Evolutionary conservation across 1,284 basidiomycete genomes (phyloP).

Genomic region (Sanghuangporus sanghuang): DNA sequence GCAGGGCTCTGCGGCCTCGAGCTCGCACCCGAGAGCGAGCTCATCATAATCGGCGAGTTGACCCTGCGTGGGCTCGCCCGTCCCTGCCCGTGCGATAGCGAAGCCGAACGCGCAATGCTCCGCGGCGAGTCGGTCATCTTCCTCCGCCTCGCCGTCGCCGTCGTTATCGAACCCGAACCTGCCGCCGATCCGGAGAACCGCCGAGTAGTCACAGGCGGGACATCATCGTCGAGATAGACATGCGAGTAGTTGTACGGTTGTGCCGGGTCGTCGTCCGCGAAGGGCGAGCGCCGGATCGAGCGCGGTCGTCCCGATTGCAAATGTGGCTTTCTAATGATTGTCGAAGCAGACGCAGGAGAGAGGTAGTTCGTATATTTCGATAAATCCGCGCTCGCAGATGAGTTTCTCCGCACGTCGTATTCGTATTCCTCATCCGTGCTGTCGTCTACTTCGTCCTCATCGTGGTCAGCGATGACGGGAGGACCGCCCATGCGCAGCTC

Average conservation of each 20-base stretch:
- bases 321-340: neutral
- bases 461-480: neutral
- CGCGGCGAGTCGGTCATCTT: neutral
- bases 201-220: neutral
- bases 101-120: neutral
- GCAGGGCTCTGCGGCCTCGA: neutral
- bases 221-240: neutral
- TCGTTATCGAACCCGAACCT: neutral
- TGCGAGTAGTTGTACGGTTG: neutral
- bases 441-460: neutral
- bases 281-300: neutral
- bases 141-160: neutral
- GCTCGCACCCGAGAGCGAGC: neutral
- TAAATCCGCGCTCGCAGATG: neutral
- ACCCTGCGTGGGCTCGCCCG: neutral
- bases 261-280: constrained; percentile 4
- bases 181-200: neutral
- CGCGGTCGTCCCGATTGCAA: neutral
- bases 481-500: neutral
- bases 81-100: neutral
- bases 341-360: neutral
- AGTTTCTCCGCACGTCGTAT: neutral
- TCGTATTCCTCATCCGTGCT: neutral
- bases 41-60: neutral
- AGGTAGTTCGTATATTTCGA: neutral